These are phyloP conservation scores for Aspergillus sclerotialis DNA, from an alignment of 2,329 filamentous ascomycete species.

Conservation along the genomic window DNA sequence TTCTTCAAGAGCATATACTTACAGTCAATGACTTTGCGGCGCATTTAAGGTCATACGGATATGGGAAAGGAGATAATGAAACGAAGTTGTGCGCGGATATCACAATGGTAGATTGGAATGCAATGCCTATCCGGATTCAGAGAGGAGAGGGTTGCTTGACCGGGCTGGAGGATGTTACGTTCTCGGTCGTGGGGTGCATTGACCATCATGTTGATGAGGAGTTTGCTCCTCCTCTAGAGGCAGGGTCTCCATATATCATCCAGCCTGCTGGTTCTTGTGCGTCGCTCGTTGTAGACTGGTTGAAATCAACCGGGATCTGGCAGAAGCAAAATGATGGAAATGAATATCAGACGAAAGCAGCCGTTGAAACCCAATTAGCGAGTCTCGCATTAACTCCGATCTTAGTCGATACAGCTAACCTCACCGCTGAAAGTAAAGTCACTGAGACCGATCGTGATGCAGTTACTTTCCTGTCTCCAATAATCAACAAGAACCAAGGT, in stretches of 20 bases:
- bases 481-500: conserved; percentile 31
- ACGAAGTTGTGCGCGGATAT: conserved; percentile 14
- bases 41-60: conserved; percentile 9
- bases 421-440: conserved; percentile 38
- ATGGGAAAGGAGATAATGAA: conserved; percentile 1
- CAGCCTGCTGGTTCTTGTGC: conserved; percentile 52
- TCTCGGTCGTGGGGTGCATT: conserved; percentile 47
- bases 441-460: conserved; percentile 43
- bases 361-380: conserved; percentile 24
- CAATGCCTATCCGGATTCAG: conserved; percentile 33
- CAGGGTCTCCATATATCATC: conserved; percentile 42
- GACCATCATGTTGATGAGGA: conserved; percentile 58
- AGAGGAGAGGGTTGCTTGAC: conserved; percentile 42
- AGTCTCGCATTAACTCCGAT: conserved; percentile 36
- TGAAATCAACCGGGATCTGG: conserved; percentile 40
- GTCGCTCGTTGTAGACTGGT: conserved; percentile 49
- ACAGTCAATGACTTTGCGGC: conserved; percentile 34
- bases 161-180: conserved; percentile 34
- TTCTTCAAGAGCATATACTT: conserved; percentile 29
- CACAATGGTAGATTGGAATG: conserved; percentile 42
- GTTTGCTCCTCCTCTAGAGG: conserved; percentile 34
- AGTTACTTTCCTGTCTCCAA: conserved; percentile 46
- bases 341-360: conserved; percentile 27
- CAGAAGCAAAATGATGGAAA: conserved; percentile 30
- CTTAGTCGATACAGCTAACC: conserved; percentile 39